phyloP scores from a whole-genome alignment of 2,329 filamentous ascomycete species.

The Dendryphion nanum region DNA sequence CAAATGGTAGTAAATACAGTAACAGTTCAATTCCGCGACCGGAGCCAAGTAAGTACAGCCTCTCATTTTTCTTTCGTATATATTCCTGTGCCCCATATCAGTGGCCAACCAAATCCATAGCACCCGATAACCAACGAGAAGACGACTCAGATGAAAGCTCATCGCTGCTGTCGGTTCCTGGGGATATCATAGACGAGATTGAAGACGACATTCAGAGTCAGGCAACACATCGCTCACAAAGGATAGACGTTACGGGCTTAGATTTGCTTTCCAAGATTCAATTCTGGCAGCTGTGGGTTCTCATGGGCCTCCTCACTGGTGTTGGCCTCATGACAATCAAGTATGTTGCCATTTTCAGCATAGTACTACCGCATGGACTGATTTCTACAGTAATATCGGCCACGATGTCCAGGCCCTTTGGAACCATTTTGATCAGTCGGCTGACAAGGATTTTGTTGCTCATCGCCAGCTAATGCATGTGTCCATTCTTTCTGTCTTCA shows the following conservation, averaged over 20 bases:
- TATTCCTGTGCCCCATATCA: conserved; percentile 17
- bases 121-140: conserved; percentile 34
- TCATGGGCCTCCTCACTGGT: conserved; percentile 88
- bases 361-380: too few relatives aligned
- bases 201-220: conserved; percentile 54
- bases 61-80: conserved; percentile 12
- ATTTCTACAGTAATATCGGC: conserved; percentile 87
- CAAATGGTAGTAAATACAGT: conserved; percentile 45
- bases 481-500: conserved; percentile 85
- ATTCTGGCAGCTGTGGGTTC: conserved; percentile 87
- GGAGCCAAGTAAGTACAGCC: conserved; percentile 64
- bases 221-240: conserved; percentile 72
- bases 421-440: conserved; percentile 76
- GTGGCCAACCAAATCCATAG: conserved; percentile 32
- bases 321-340: conserved; percentile 99
- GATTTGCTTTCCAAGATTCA: conserved; percentile 68
- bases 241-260: conserved; percentile 87
- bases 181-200: conserved; percentile 45
- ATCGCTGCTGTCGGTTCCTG: conserved; percentile 71
- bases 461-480: conserved; percentile 87
- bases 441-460: conserved; percentile 71
- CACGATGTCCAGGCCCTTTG: conserved; percentile 86
- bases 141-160: conserved; percentile 70
- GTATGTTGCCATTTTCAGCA: too few relatives aligned
- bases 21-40: conserved; percentile 35